These are phyloP conservation scores for Apophysomyces trapeziformis DNA, from an alignment of 371 early-diverging fungal genomes.

Conservation along the genomic window DNA sequence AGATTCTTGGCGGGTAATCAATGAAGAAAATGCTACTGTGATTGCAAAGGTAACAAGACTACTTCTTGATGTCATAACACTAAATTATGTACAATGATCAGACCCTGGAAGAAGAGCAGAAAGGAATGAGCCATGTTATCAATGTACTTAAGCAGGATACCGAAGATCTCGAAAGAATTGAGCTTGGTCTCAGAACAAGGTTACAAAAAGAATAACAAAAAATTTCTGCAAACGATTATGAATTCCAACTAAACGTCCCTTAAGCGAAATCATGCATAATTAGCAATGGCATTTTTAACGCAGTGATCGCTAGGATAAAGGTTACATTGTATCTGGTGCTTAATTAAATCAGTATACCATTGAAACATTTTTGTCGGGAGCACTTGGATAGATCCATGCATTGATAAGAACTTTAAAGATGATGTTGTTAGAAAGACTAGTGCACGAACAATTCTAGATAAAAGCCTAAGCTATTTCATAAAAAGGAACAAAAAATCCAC, in stretches of 20 bases:
- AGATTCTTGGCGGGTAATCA: conserved; percentile 22
- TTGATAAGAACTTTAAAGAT: no score
- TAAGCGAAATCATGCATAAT: not conserved
- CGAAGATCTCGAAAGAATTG: conserved; percentile 16
- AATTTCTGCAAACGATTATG: not conserved
- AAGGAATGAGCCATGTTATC: conserved; percentile 22
- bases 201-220: conserved; percentile 4
- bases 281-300: not conserved
- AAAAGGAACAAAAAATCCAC: no score
- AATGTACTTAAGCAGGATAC: conserved; percentile 18
- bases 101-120: conserved; percentile 19
- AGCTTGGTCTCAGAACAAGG: conserved; percentile 17
- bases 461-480: no score
- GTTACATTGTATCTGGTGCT: no score
- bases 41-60: conserved; percentile 21
- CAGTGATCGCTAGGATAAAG: not conserved
- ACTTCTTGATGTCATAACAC: not conserved
- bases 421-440: no score
- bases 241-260: not conserved
- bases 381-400: no score
- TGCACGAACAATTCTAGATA: no score
- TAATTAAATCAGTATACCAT: no score
- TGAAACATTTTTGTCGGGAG: no score
- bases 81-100: not conserved
- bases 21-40: conserved; percentile 16